These are phyloP conservation scores for Cystobasidium pallidum DNA, from an alignment of 1,284 basidiomycete genomes.

Conservation along the genomic window DNA sequence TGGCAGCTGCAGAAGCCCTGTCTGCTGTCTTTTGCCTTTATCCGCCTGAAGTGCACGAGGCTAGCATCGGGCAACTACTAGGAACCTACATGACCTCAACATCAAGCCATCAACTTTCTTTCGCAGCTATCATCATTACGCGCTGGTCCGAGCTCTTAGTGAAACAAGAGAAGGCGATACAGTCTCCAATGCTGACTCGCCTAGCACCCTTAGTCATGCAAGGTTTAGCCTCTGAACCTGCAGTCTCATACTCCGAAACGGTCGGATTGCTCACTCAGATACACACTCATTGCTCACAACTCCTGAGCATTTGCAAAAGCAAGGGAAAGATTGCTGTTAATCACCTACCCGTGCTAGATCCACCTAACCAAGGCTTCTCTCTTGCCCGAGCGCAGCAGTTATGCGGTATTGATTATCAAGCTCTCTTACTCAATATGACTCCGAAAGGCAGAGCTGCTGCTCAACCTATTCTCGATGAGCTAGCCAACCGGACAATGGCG, in stretches of 20 bases:
- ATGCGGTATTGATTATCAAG: constrained; percentile 71
- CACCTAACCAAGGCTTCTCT: constrained; percentile 67
- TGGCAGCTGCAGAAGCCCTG: constrained; percentile 79
- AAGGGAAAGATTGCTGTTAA: constrained; percentile 84
- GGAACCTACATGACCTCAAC: constrained; percentile 78
- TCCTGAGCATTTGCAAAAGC: constrained; percentile 76
- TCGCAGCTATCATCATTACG: constrained; percentile 81
- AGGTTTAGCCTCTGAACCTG: constrained; percentile 64
- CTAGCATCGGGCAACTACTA: constrained; percentile 64
- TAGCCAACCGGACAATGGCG: constrained; percentile 68
- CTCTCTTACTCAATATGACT: constrained; percentile 64
- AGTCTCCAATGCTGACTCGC: constrained; percentile 14
- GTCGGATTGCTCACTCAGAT: constrained; percentile 77
- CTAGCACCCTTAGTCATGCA: constrained; percentile 54
- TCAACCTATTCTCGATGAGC: constrained; percentile 74
- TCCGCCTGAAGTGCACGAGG: constrained; percentile 63
- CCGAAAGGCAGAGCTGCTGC: constrained; percentile 74
- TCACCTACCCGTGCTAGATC: constrained; percentile 76
- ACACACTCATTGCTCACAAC: constrained; percentile 74
- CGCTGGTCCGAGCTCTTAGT: constrained; percentile 72
- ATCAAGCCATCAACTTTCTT: constrained; percentile 87
- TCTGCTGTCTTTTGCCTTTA: constrained; percentile 72
- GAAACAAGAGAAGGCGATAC: constrained; percentile 38
- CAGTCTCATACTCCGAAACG: constrained; percentile 90
- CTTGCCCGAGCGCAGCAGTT: constrained; percentile 76